These are phyloP conservation scores for Xanthoparmelia taractica DNA, from an alignment of 495 filamentous ascomycete species.

Conservation along the genomic window DNA sequence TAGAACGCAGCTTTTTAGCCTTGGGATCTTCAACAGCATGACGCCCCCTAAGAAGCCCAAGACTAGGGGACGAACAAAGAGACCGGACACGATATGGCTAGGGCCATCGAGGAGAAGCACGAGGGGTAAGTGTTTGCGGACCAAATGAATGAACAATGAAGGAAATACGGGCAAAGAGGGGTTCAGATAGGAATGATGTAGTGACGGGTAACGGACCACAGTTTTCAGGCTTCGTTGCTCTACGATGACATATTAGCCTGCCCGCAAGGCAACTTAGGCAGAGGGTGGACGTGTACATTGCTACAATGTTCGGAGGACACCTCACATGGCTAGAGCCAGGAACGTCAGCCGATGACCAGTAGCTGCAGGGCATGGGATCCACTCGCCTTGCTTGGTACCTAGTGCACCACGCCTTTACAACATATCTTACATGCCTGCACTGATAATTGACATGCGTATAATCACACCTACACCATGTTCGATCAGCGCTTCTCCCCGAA, in stretches of 20 bases:
- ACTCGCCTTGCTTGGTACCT: slow-evolving; percentile 39
- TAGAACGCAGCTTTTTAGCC: slow-evolving; percentile 8
- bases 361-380: slow-evolving; percentile 15
- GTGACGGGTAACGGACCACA: slow-evolving; percentile 31
- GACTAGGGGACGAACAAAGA: neutral
- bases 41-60: neutral
- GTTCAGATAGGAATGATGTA: neutral
- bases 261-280: neutral
- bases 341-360: slow-evolving; percentile 1
- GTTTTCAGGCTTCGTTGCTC: slow-evolving; percentile 38
- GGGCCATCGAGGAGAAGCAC: neutral
- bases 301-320: slow-evolving; percentile 43
- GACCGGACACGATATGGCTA: neutral
- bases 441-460: slow-evolving; percentile 45
- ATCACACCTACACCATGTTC: slow-evolving; percentile 43
- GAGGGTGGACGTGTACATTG: slow-evolving; percentile 31
- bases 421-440: slow-evolving; percentile 44
- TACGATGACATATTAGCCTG: slow-evolving; percentile 17
- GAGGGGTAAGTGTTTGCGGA: neutral
- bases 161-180: slow-evolving; percentile 1
- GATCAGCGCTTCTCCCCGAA: neutral
- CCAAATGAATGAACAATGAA: slow-evolving; percentile 1
- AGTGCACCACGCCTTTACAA: slow-evolving; percentile 47
- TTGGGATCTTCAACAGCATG: neutral
- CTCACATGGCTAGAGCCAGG: slow-evolving; percentile 25